Evolutionary conservation across 2,329 filamentous ascomycete species (phyloP).

Genomic region (Neopestalotiopsis sp.): DNA sequence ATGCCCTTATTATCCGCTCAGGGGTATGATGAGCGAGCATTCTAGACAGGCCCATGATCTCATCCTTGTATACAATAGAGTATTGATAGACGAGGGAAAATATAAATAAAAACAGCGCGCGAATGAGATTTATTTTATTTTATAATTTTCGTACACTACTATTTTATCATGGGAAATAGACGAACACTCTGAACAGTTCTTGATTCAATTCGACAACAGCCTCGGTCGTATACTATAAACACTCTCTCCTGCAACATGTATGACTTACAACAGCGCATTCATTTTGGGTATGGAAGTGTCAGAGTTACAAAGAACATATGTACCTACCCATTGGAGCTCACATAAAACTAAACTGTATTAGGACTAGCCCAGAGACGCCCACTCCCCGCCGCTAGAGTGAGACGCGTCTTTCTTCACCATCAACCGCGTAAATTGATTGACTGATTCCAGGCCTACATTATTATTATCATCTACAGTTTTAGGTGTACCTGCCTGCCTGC

Average conservation of each 20-base stretch:
- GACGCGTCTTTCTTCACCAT: slow-evolving; percentile 28
- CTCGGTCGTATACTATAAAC: too few relatives aligned
- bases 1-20: too few relatives aligned
- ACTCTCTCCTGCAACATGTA: too few relatives aligned
- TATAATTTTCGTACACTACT: too few relatives aligned
- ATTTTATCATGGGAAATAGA: too few relatives aligned
- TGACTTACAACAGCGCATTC: too few relatives aligned
- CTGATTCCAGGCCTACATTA: neutral
- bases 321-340: neutral
- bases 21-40: too few relatives aligned
- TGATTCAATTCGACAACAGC: too few relatives aligned
- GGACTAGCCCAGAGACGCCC: slow-evolving; percentile 15
- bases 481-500: neutral
- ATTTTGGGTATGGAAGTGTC: too few relatives aligned
- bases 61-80: neutral
- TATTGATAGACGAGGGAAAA: neutral
- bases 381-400: neutral
- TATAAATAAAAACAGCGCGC: neutral
- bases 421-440: slow-evolving; percentile 39
- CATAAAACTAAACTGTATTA: neutral
- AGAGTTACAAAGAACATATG: neutral
- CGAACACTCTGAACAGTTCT: too few relatives aligned
- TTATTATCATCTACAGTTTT: too few relatives aligned
- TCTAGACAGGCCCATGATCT: neutral
- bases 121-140: neutral